A percentile compares a stretch with the other conserved stretches of the same genome.
Conservation (phyloP, 768 basidiomycete genomes). For the Termitomyces sp. region DNA sequence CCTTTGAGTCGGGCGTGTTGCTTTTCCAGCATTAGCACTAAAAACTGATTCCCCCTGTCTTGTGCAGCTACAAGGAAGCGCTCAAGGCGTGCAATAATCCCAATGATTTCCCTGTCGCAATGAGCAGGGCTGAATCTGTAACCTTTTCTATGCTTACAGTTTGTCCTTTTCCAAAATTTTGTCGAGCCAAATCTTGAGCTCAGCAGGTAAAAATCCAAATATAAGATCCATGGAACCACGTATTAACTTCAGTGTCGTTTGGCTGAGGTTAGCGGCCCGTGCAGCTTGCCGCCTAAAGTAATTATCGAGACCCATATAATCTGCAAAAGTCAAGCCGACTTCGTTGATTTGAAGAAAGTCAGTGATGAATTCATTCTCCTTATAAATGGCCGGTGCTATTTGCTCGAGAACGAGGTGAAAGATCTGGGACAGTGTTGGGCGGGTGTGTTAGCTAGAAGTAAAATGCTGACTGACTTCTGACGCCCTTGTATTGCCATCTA, state of each 20-base stretch:
- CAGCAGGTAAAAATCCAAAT: conserved; percentile 85
- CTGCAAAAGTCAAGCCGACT: conserved; percentile 85
- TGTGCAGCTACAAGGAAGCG: conserved; percentile 72
- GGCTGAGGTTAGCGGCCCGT: conserved; percentile 59
- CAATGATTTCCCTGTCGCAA: conserved; percentile 70
- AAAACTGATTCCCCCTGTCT: conserved; percentile 72
- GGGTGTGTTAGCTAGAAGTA: neutral
- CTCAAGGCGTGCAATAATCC: conserved; percentile 76
- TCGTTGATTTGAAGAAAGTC: conserved; percentile 94
- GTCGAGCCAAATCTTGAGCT: conserved; percentile 85
- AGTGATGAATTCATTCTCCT: conserved; percentile 83
- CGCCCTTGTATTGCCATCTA: conserved; percentile 57
- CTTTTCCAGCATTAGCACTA: conserved; percentile 69
- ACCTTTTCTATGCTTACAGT: conserved; percentile 43
- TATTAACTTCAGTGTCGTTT: conserved; percentile 71
- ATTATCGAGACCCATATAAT: conserved; percentile 89
- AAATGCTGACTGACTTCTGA: conserved; percentile 51
- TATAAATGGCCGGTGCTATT: conserved; percentile 67
- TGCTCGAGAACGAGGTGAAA: conserved; percentile 72
- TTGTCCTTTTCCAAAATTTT: conserved; percentile 66
- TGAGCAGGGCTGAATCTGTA: neutral
- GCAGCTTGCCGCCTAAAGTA: conserved; percentile 94
- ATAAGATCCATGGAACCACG: conserved; percentile 91
- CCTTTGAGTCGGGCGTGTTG: conserved; percentile 74
- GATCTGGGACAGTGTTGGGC: conserved; percentile 41